phyloP scores from a whole-genome alignment of 2,329 filamentous ascomycete species.

The Arthrobotrys musiformis region DNA sequence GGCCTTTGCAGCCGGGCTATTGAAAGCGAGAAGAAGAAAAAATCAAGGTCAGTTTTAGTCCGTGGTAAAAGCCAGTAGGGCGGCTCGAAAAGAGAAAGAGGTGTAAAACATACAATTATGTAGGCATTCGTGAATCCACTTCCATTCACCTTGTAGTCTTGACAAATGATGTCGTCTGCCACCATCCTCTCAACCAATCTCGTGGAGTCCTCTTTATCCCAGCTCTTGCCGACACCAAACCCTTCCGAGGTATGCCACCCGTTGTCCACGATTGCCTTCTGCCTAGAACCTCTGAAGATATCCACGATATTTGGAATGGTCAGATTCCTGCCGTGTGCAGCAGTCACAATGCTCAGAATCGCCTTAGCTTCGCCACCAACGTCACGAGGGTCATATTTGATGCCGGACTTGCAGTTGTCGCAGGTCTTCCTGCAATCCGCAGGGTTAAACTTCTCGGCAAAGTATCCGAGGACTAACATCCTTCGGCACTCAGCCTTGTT shows the following conservation, averaged over 20 bases:
- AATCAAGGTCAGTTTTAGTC: not conserved
- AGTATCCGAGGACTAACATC: conserved; percentile 90
- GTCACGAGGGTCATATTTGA: conserved; percentile 77
- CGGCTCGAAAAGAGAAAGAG: conserved; percentile 40
- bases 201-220: conserved; percentile 81
- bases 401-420: conserved; percentile 85
- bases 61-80: not conserved
- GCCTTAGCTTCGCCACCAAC: conserved; percentile 78
- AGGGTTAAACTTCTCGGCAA: conserved; percentile 82
- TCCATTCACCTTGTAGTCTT: conserved; percentile 74
- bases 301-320: conserved; percentile 86
- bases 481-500: conserved; percentile 88
- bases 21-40: conserved; percentile 53
- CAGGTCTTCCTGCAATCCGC: conserved; percentile 79
- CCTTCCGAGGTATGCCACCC: conserved; percentile 69
- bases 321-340: conserved; percentile 67
- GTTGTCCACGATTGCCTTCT: conserved; percentile 69
- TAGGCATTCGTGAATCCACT: conserved; percentile 79
- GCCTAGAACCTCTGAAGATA: conserved; percentile 77
- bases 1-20: conserved; percentile 61
- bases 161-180: conserved; percentile 76
- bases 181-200: conserved; percentile 83
- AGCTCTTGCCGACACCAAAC: conserved; percentile 74
- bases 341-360: conserved; percentile 74
- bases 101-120: conserved; percentile 68